Conservation (phyloP, 108 stramenopile genomes). For the Hondaea fermentalgiana region DNA sequence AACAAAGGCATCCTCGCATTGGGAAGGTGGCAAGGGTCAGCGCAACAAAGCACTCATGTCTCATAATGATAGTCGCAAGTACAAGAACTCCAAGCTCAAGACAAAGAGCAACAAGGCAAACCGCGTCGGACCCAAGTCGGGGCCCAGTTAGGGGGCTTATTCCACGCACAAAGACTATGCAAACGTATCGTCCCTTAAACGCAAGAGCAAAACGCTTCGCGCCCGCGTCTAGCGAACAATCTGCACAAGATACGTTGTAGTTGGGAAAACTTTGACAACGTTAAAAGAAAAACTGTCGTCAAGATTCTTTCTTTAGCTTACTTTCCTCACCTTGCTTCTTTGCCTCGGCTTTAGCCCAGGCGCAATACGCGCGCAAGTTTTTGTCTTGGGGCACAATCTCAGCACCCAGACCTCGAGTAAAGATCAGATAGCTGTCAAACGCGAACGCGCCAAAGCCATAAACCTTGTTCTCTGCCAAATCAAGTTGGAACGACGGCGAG, state of each 20-base stretch:
- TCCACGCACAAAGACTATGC: too few species aligned
- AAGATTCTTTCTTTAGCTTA: neutral
- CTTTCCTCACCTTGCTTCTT: neutral
- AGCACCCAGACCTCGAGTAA: neutral
- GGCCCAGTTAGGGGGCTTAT: neutral
- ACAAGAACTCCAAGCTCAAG: neutral
- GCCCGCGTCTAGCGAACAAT: too few species aligned
- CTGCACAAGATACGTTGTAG: neutral
- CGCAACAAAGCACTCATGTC: neutral
- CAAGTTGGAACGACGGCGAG: neutral
- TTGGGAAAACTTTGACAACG: neutral
- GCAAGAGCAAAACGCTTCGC: too few species aligned
- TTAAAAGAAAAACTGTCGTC: neutral
- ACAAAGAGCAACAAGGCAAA: neutral
- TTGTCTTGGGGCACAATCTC: neutral
- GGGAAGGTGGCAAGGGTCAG: conserved; percentile 4
- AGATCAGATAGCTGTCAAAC: neutral
- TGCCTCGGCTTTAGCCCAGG: neutral
- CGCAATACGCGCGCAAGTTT: conserved; percentile 1
- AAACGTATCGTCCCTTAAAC: too few species aligned
- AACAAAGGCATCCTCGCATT: neutral
- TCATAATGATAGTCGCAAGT: neutral
- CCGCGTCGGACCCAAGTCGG: neutral
- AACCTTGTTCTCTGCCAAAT: conserved; percentile 1
- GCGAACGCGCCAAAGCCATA: conserved; percentile 1